Evolutionary conservation across 768 basidiomycete genomes (phyloP), one percentile per base, ranked within the genome.

Genomic region (Russula brevipes): DNA sequence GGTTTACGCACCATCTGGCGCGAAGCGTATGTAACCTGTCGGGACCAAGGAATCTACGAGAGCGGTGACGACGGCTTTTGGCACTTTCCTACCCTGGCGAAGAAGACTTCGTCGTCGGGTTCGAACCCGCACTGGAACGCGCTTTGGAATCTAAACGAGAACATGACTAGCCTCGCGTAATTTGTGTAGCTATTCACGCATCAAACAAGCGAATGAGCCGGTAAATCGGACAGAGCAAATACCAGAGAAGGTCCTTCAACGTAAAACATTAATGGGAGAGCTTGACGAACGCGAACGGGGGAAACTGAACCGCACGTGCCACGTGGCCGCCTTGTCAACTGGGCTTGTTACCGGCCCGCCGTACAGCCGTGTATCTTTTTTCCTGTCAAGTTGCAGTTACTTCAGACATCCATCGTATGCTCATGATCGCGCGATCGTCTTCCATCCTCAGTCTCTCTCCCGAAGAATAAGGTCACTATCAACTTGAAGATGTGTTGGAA

Each of bases 261-360:
- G 72, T 82, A 85, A n/a, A n/a, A n/a, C n/a, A n/a, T n/a, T 7
- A 77, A 78, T 1, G 88, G 67, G 12, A 68, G 52, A 19, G 65
- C 53, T 68, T 68, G 51, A 56, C 51, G 36, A n/a, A n/a, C n/a
- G n/a, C n/a, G n/a, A n/a, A n/a, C n/a, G n/a, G n/a, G n/a, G n/a
- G n/a, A n/a, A n/a, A n/a, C n/a, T n/a, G n/a, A n/a, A n/a, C n/a
- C n/a, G n/a, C n/a, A n/a, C n/a, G n/a, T n/a, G n/a, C n/a, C n/a
- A n/a, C n/a, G n/a, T n/a, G n/a, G n/a, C n/a, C n/a, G n/a, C n/a
- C n/a, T n/a, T n/a, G n/a, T n/a, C n/a, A n/a, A n/a, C n/a, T n/a
- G n/a, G n/a, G n/a, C n/a, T n/a, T n/a, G n/a, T n/a, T n/a, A n/a
- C n/a, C n/a, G n/a, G n/a, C n/a, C n/a, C n/a, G n/a, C n/a, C n/a